Evolutionary conservation across 2,329 filamentous ascomycete species (phyloP), one percentile per base, ranked within the genome.

Genomic region (Nannizziopsis barbatae): DNA sequence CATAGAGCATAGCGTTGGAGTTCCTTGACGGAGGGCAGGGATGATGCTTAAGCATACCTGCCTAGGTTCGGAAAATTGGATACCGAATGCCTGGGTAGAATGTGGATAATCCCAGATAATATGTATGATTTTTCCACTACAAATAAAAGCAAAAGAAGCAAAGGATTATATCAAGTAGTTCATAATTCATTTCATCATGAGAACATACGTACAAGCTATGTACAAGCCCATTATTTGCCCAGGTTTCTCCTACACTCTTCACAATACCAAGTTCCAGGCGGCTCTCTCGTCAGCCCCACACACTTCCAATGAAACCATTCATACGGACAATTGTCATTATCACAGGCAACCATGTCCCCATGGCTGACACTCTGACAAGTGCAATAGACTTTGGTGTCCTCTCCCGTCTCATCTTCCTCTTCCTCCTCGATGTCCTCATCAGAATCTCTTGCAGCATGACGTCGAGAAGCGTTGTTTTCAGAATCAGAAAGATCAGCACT

Each of bases 301-400:
- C 79, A 83, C 36, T 73, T 75, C 62, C 80, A 72, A 68, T 83
- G 79, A 62, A 83, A 83, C 79, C 79, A 83, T 60, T 83, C 78
- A 53, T 76, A 74, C 10, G 75, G 72, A 64, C 79, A 83, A 49
- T 72, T 68, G 33, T 79, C 76, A 59, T 82, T 81, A 61, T 83
- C 79, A 58, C 79, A 83, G 10, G 77, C 79, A 36, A 83, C 75
- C 79, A 83, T 83, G 58, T 80, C 76, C 14, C 79, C 79, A 58
- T 80, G 81, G 53, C 73, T 77, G 33, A 81, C 78, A 53, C 76
- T 75, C 43, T 78, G 77, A 58, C 79, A 83, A 55, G 79, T 80
- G 63, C 79, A 83, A 59, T 82, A 83, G 36, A 77, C 74, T 52
- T 76, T 76, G 52, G 79, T 76, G 58, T 79, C 74, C 55, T 76